A percentile compares a stretch with the other conserved stretches of the same genome.
These are phyloP conservation scores for Rubroboletus satanas DNA, from an alignment of 768 basidiomycete species.

Conservation along the genomic window DNA sequence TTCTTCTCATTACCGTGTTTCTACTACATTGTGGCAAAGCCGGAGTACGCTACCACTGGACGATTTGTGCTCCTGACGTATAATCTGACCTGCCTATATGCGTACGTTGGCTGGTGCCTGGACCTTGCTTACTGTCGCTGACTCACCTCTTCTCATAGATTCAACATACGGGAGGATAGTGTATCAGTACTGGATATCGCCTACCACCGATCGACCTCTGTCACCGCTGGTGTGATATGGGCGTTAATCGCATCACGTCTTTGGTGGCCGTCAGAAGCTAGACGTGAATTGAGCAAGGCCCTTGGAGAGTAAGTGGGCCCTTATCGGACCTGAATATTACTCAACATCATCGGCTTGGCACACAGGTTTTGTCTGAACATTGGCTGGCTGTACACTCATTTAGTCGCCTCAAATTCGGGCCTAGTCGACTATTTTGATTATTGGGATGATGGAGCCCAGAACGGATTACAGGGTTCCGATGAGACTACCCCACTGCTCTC, in stretches of 20 bases:
- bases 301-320: slow-evolving; percentile 72
- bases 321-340: neutral
- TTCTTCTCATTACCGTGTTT: slow-evolving; percentile 92
- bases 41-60: slow-evolving; percentile 68
- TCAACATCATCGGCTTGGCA: neutral
- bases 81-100: slow-evolving; percentile 78
- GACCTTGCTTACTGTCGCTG: neutral
- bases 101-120: slow-evolving; percentile 36
- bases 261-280: slow-evolving; percentile 96
- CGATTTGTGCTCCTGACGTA: slow-evolving; percentile 85
- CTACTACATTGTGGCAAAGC: slow-evolving; percentile 79
- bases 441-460: slow-evolving; percentile 2
- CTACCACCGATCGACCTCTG: slow-evolving; percentile 71
- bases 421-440: slow-evolving; percentile 44
- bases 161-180: slow-evolving; percentile 68
- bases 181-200: slow-evolving; percentile 69
- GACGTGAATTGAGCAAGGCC: slow-evolving; percentile 78
- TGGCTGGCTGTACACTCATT: slow-evolving; percentile 90
- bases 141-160: slow-evolving; percentile 41
- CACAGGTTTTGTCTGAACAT: slow-evolving; percentile 86
- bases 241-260: slow-evolving; percentile 82
- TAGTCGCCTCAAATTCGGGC: slow-evolving; percentile 85
- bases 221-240: slow-evolving; percentile 85
- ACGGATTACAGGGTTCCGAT: slow-evolving; percentile 12
- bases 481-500: slow-evolving; percentile 33